phyloP scores from a whole-genome alignment of 2,329 filamentous ascomycete species.

The Penicillium glabrum region DNA sequence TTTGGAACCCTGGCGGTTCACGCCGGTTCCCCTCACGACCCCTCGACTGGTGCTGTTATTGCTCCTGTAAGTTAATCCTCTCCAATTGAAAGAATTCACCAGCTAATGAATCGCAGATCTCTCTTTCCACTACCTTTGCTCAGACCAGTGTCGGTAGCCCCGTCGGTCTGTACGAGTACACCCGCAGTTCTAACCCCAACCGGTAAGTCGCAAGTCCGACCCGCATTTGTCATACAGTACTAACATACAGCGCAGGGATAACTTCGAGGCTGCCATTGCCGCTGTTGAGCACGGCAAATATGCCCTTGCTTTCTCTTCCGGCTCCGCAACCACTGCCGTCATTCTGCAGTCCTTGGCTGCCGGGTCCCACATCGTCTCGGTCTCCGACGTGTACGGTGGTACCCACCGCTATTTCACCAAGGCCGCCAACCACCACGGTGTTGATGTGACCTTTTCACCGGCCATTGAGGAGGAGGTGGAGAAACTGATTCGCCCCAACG shows the following conservation, averaged over 20 bases:
- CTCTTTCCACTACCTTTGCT: constrained; percentile 93
- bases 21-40: constrained; percentile 87
- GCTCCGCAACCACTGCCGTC: constrained; percentile 87
- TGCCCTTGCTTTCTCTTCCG: constrained; percentile 91
- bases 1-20: constrained; percentile 96
- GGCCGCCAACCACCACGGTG: constrained; percentile 90
- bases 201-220: constrained; percentile 45
- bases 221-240: background rate
- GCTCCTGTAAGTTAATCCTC: constrained; percentile 59
- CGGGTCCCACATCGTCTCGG: constrained; percentile 91
- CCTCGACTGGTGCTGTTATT: constrained; percentile 90
- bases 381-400: constrained; percentile 96
- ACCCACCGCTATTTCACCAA: constrained; percentile 99
- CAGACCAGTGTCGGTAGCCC: constrained; percentile 85
- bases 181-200: constrained; percentile 90
- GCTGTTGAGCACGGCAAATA: constrained; percentile 90
- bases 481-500: constrained; percentile 72
- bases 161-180: constrained; percentile 89
- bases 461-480: constrained; percentile 86
- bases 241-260: constrained; percentile 56
- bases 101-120: constrained; percentile 60
- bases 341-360: constrained; percentile 90
- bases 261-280: constrained; percentile 90
- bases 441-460: constrained; percentile 91
- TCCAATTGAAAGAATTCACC: background rate